These are phyloP conservation scores for Dillenia suffruticosa DNA, from an alignment of 164 flowering plant genomes.

Conservation along the genomic window DNA sequence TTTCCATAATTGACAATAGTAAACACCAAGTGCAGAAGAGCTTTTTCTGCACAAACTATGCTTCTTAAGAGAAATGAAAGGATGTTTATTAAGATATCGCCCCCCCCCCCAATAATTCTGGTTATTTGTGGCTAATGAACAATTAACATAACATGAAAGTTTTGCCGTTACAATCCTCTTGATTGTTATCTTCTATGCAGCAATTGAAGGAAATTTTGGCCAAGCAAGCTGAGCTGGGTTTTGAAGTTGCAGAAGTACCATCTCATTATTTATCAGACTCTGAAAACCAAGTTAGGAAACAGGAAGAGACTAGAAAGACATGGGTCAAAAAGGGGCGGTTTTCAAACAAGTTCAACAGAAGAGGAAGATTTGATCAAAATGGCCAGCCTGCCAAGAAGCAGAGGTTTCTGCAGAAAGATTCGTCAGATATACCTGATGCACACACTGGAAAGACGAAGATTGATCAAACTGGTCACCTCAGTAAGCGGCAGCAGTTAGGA, in stretches of 20 bases:
- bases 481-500: too few relatives aligned
- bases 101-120: background rate
- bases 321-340: slow-evolving; percentile 32
- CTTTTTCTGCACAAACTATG: background rate
- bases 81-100: background rate
- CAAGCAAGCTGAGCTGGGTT: slow-evolving; percentile 88
- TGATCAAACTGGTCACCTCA: too few relatives aligned
- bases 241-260: slow-evolving; percentile 91
- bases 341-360: slow-evolving; percentile 43
- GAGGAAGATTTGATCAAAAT: slow-evolving; percentile 31
- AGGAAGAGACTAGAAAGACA: slow-evolving; percentile 14
- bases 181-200: slow-evolving; percentile 30
- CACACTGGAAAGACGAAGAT: background rate
- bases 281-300: slow-evolving; percentile 25
- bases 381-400: slow-evolving; percentile 37
- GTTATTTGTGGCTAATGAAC: too few relatives aligned
- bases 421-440: slow-evolving; percentile 16
- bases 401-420: slow-evolving; percentile 17
- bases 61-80: background rate
- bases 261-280: slow-evolving; percentile 55
- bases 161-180: background rate
- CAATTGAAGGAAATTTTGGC: slow-evolving; percentile 83
- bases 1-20: too few relatives aligned
- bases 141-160: background rate
- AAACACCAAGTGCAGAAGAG: too few relatives aligned